phyloP scores from a whole-genome alignment of 179 eudicot genomes.

The Corrigiola litoralis region DNA sequence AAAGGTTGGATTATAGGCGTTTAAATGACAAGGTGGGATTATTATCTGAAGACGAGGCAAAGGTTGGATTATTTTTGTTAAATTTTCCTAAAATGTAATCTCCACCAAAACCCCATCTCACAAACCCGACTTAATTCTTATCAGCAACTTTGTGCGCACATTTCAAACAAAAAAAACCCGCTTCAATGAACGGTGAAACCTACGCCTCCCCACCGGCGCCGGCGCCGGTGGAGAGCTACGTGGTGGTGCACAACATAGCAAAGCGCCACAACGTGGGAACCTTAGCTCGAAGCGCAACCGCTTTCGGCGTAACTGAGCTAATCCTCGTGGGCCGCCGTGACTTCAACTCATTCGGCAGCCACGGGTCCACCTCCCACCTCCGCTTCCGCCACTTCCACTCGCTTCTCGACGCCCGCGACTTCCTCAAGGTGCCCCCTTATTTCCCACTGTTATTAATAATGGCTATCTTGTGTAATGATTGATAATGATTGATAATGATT shows the following conservation, averaged over 20 bases:
- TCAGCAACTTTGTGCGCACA: too few species aligned
- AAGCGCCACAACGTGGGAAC: constrained; percentile 97
- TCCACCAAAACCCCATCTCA: too few species aligned
- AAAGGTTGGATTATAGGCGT: too few species aligned
- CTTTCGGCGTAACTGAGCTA: constrained; percentile 83
- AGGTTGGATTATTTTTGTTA: too few species aligned
- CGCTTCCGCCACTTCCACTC: constrained; percentile 86
- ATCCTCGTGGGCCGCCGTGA: constrained; percentile 88
- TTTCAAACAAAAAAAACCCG: too few species aligned
- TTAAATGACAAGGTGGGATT: too few species aligned
- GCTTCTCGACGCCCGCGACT: constrained; percentile 63
- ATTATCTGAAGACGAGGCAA: too few species aligned
- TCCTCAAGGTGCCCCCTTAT: constrained; percentile 51
- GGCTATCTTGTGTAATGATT: not conserved
- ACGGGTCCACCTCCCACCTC: constrained; percentile 81
- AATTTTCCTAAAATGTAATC: too few species aligned
- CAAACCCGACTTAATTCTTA: too few species aligned
- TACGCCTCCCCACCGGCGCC: too few species aligned
- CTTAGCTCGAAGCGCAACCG: constrained; percentile 85
- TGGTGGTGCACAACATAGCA: constrained; percentile 91
- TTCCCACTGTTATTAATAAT: not conserved
- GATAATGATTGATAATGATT: not conserved
- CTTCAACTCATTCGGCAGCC: constrained; percentile 96
- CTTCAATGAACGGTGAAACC: too few species aligned
- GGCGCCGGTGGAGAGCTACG: constrained; percentile 67